phyloP scores from a whole-genome alignment of 2,329 filamentous ascomycete genomes.

The Phialocephala subalpina region DNA sequence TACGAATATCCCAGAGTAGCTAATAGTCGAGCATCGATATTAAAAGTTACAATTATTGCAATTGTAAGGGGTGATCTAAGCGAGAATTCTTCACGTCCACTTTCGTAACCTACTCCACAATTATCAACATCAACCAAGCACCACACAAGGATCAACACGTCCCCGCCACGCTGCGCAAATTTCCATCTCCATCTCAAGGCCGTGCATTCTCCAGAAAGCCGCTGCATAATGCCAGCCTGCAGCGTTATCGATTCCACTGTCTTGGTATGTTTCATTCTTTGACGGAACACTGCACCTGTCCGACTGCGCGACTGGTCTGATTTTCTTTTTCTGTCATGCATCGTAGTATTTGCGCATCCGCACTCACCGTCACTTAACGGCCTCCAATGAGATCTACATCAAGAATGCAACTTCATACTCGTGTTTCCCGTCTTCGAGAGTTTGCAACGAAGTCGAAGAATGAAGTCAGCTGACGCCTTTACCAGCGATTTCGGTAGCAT shows the following conservation, averaged over 20 bases:
- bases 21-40: background rate
- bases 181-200: background rate
- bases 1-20: background rate
- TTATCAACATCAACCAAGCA: background rate
- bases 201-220: background rate
- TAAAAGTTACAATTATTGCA: background rate
- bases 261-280: constrained; percentile 30
- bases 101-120: background rate
- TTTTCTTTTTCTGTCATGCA: constrained; percentile 3
- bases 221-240: constrained; percentile 24
- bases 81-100: background rate
- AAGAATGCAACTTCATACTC: constrained; percentile 8
- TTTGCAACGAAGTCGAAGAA: background rate
- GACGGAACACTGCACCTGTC: constrained; percentile 3
- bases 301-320: background rate
- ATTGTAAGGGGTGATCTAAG: background rate
- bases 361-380: background rate
- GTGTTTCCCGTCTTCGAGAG: background rate
- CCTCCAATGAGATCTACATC: constrained; percentile 13
- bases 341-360: background rate
- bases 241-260: constrained; percentile 19
- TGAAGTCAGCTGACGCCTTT: background rate
- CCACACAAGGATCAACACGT: background rate
- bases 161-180: background rate
- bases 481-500: background rate